phyloP scores from a whole-genome alignment of 2,329 filamentous ascomycete genomes.

The Alternaria solani region DNA sequence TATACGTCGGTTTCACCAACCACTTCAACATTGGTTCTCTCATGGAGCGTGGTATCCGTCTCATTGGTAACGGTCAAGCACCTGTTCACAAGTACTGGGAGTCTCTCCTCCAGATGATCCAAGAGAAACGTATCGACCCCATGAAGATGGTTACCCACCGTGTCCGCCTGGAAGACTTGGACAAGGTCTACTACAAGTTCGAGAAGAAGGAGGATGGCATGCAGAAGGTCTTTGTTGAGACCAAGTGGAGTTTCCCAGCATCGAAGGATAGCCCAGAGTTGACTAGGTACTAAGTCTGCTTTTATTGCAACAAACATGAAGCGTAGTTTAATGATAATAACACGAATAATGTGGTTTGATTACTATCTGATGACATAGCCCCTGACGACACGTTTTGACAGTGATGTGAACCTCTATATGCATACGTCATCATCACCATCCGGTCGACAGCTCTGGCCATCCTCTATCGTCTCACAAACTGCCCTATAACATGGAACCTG shows the following conservation, averaged over 20 bases:
- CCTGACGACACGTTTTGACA: background rate
- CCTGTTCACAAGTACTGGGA: slow-evolving; percentile 88
- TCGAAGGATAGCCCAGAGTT: slow-evolving; percentile 60
- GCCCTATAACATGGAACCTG: background rate
- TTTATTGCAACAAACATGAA: background rate
- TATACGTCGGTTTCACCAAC: slow-evolving; percentile 73
- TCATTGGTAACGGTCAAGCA: slow-evolving; percentile 73
- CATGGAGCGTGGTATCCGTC: slow-evolving; percentile 85
- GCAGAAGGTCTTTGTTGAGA: slow-evolving; percentile 80
- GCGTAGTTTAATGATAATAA: slow-evolving; percentile 6
- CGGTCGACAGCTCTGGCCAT: background rate
- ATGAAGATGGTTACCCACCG: slow-evolving; percentile 83
- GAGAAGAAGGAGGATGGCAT: slow-evolving; percentile 77
- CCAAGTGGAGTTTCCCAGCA: slow-evolving; percentile 63
- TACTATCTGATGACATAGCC: background rate
- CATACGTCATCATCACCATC: background rate
- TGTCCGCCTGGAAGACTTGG: slow-evolving; percentile 61
- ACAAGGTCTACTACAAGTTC: slow-evolving; percentile 65
- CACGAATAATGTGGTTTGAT: slow-evolving; percentile 1
- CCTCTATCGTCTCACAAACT: background rate
- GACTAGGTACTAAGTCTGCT: slow-evolving; percentile 52
- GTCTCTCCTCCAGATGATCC: slow-evolving; percentile 73
- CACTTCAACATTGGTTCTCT: slow-evolving; percentile 84
- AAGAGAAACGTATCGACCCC: slow-evolving; percentile 74
- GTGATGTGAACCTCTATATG: background rate